Evolutionary conservation across 2,329 filamentous ascomycete species (phyloP), one percentile per base, ranked within the genome.

Genomic region (Trichoderma cornu-damae): DNA sequence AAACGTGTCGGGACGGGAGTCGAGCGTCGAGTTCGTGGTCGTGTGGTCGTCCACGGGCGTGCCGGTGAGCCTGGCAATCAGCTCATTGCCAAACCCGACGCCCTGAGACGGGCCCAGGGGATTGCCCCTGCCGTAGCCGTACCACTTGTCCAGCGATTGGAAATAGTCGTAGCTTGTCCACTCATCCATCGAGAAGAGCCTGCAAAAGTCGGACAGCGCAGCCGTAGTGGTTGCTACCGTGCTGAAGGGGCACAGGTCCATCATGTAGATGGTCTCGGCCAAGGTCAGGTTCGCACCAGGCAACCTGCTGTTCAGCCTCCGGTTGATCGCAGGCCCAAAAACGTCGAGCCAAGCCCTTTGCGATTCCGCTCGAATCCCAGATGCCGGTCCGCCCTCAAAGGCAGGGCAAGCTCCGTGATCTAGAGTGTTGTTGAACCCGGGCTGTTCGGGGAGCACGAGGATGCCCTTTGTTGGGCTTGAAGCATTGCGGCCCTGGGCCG

Each of bases 211-310:
- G 0, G 90, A 90, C 8, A 87, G 69, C 1, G 61, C 63, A 1
- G 59, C 61, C 4, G 79, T 72, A 0, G 72, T 67, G 5, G 82
- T 77, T 7, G 86, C 84, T n/a, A 96, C 84, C 0, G 89, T 93
- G 63, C 87, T 81, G 73, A 90, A 96, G 0, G 92, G 86, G 66
- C 92, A 96, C 60, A 96, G 77, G 65, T 96, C 90, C 90, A 96
- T 96, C 32, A 96, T 69, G 58, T 80, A 81, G 57, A 91, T 75
- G 1, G 85, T 82, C 32, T 93, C 85, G 1, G 74, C 66, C 11
- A 77, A 67, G 2, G 80, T 82, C 40, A 96, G 70, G 60, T 87
- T 83, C 4, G 82, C 85, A 2, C 88, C 87, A 0, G 79, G 79
- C 0, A 96, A 77, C 60, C 86, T 82, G 12, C 73, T 65, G 67